Conservation (phyloP, 1,284 basidiomycete species). For the Porogramme epimiltina region DNA sequence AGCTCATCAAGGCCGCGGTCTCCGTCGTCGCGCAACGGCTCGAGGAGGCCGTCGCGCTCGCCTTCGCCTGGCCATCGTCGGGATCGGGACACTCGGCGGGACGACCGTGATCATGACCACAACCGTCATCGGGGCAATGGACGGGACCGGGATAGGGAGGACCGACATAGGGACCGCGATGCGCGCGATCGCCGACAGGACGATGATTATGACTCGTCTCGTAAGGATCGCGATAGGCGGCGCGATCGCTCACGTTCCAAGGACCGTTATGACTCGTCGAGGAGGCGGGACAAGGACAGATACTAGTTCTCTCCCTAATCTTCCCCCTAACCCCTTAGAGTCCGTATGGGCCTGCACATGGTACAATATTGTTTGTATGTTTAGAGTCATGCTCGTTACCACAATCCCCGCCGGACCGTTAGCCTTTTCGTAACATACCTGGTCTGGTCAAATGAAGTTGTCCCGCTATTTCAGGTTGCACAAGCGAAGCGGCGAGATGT, state of each 20-base stretch:
- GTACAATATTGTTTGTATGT: no score
- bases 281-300: conserved; percentile 13
- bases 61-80: conserved; percentile 32
- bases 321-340: background rate
- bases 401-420: no score
- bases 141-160: conserved; percentile 23
- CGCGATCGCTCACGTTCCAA: conserved; percentile 11
- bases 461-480: no score
- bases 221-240: conserved; percentile 5
- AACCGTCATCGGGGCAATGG: conserved; percentile 30
- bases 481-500: no score
- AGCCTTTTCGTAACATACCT: no score
- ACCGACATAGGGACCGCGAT: conserved; percentile 17
- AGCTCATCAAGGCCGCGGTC: conserved; percentile 26
- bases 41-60: conserved; percentile 31
- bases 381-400: no score
- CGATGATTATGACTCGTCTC: conserved; percentile 18
- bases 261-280: conserved; percentile 20
- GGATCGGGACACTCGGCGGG: conserved; percentile 30
- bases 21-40: conserved; percentile 25
- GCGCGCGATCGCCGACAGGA: conserved; percentile 13
- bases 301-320: background rate
- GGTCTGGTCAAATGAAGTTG: no score
- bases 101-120: conserved; percentile 27
- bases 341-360: no score